Conservation (phyloP, 768 basidiomycete species). For the Tulasnella sp. region DNA sequence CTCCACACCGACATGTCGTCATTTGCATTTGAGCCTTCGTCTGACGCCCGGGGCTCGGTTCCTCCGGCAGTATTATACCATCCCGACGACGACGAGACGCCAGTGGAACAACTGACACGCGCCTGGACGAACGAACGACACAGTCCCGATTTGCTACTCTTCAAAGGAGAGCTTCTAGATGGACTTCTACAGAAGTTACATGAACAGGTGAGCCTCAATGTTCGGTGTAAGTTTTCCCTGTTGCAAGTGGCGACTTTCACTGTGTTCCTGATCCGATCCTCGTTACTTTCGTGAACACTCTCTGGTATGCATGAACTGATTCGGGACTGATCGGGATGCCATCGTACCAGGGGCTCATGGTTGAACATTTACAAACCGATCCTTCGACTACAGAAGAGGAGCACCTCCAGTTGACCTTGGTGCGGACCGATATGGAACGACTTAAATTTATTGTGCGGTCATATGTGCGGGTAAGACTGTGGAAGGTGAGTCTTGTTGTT, state of each 20-base stretch:
- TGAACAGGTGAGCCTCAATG: constrained; percentile 53
- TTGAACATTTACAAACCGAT: constrained; percentile 59
- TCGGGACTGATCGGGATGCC: background rate
- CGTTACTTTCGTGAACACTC: background rate
- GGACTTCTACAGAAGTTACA: constrained; percentile 61
- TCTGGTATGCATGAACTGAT: background rate
- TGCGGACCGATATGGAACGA: constrained; percentile 87
- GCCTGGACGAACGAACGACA: constrained; percentile 82
- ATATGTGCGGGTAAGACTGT: constrained; percentile 73
- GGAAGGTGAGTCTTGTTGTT: constrained; percentile 47
- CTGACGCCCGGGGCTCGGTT: too few species aligned
- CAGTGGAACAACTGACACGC: constrained; percentile 55
- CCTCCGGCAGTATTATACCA: too few species aligned
- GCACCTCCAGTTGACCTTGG: constrained; percentile 84
- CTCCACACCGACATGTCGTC: too few species aligned
- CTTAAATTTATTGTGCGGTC: constrained; percentile 86
- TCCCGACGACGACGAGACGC: constrained; percentile 34
- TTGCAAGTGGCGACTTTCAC: background rate
- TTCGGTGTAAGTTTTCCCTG: background rate
- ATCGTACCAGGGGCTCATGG: constrained; percentile 54
- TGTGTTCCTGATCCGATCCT: background rate
- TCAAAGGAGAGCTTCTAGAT: constrained; percentile 55
- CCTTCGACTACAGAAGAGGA: constrained; percentile 83
- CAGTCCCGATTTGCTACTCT: constrained; percentile 65
- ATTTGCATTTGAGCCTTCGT: too few species aligned